Percentiles rank a stretch among this genome's conserved stretches.
Conservation (phyloP, 768 basidiomycete species). For the Porphyrellus cyaneotinctus region DNA sequence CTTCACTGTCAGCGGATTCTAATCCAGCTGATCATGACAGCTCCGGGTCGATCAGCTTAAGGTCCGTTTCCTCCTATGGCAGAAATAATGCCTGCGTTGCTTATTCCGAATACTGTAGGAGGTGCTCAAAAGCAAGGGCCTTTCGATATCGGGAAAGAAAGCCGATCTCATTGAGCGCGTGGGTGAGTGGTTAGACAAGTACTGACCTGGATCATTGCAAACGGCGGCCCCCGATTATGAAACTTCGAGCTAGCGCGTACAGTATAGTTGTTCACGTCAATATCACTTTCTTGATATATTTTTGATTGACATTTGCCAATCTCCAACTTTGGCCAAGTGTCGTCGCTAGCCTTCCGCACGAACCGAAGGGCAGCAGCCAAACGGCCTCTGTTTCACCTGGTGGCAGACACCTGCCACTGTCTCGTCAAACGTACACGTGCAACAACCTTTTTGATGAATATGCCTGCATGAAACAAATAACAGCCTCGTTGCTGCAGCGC, state of each 20-base stretch:
- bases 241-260: no score
- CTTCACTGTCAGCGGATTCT: conserved; percentile 2
- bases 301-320: not conserved
- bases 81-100: not conserved
- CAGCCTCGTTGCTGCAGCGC: not conserved
- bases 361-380: not conserved
- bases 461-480: not conserved
- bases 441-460: not conserved
- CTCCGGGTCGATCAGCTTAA: conserved; percentile 76
- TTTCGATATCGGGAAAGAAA: conserved; percentile 64
- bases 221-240: not conserved
- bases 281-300: not conserved
- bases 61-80: conserved; percentile 36
- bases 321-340: not conserved
- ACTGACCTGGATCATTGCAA: conserved; percentile 11
- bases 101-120: conserved; percentile 41
- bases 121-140: conserved; percentile 67
- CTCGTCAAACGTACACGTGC: not conserved
- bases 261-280: not conserved
- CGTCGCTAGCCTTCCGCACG: not conserved
- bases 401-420: not conserved
- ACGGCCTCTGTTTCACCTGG: not conserved
- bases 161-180: conserved; percentile 66
- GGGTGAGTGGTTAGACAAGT: conserved; percentile 53
- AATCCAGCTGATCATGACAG: conserved; percentile 35